Conservation (phyloP, 2,329 filamentous ascomycete species). For the Aspergillus quadrilineatus region DNA sequence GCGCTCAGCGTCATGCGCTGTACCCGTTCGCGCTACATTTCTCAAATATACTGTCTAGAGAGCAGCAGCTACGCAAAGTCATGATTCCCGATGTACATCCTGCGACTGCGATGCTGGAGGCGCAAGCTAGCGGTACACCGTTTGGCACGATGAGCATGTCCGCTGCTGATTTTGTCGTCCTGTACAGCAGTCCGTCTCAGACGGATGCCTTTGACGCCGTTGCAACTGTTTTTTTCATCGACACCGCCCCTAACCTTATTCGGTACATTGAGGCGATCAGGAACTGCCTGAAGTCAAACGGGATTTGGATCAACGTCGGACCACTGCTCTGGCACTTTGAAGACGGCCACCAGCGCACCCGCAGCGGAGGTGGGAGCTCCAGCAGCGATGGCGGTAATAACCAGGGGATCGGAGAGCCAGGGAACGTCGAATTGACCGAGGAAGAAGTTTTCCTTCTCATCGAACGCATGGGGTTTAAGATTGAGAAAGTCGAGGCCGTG, state of each 20-base stretch:
- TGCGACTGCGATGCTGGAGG: slow-evolving; percentile 52
- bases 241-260: slow-evolving; percentile 91
- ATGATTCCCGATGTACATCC: slow-evolving; percentile 79
- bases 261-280: slow-evolving; percentile 82
- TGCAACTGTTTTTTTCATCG: slow-evolving; percentile 90
- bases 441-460: slow-evolving; percentile 83
- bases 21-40: slow-evolving; percentile 86
- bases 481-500: slow-evolving; percentile 62
- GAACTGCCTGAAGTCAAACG: slow-evolving; percentile 73
- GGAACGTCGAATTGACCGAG: slow-evolving; percentile 83
- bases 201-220: slow-evolving; percentile 72
- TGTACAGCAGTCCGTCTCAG: slow-evolving; percentile 69
- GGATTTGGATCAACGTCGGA: slow-evolving; percentile 84
- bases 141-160: slow-evolving; percentile 84
- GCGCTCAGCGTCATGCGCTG: slow-evolving; percentile 65
- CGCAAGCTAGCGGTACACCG: slow-evolving; percentile 28
- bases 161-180: slow-evolving; percentile 86
- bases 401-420: slow-evolving; percentile 78
- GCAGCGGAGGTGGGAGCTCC: slow-evolving; percentile 17
- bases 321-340: slow-evolving; percentile 96
- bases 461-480: slow-evolving; percentile 69
- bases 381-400: slow-evolving; percentile 24
- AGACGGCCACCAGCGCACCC: slow-evolving; percentile 46
- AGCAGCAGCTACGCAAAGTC: slow-evolving; percentile 72
- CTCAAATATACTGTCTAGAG: slow-evolving; percentile 74